Evolutionary conservation across 2,329 filamentous ascomycete species (phyloP).

Genomic region (Neonectria punicea): DNA sequence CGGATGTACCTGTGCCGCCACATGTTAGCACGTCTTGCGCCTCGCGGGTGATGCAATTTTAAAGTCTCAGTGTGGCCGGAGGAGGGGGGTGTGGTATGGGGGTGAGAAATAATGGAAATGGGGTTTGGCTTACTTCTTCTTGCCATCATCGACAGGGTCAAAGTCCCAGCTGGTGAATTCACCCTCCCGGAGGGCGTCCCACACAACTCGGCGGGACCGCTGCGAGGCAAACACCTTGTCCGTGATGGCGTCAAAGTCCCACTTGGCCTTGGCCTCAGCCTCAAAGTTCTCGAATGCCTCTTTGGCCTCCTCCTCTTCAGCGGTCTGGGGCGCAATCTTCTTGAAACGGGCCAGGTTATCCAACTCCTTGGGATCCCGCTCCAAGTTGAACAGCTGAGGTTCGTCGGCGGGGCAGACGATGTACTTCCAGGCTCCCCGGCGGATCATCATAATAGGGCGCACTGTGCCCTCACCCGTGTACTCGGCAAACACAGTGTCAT

Average conservation of each 20-base stretch:
- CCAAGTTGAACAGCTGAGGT: slow-evolving; percentile 85
- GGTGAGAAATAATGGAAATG: slow-evolving; percentile 13
- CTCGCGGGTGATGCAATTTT: slow-evolving; percentile 39
- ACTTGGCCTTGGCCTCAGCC: slow-evolving; percentile 77
- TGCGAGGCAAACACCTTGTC: slow-evolving; percentile 79
- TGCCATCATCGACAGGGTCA: slow-evolving; percentile 77
- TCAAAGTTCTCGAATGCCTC: slow-evolving; percentile 73
- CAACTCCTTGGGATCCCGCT: slow-evolving; percentile 79
- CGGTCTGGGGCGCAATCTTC: slow-evolving; percentile 52
- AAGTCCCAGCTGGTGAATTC: slow-evolving; percentile 87
- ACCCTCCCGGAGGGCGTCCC: slow-evolving; percentile 81
- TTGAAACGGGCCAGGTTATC: slow-evolving; percentile 71
- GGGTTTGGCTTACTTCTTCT: slow-evolving; percentile 64
- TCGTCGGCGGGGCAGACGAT: slow-evolving; percentile 86
- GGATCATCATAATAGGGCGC: slow-evolving; percentile 93
- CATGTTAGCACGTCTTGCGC: slow-evolving; percentile 45
- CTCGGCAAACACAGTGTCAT: slow-evolving; percentile 92
- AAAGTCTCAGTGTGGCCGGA: slow-evolving; percentile 24
- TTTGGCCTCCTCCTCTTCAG: slow-evolving; percentile 58
- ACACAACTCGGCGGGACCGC: slow-evolving; percentile 80
- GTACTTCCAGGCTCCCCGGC: slow-evolving; percentile 90
- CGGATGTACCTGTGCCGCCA: slow-evolving; percentile 78
- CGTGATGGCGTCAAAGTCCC: slow-evolving; percentile 85
- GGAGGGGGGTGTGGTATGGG: slow-evolving; percentile 13
- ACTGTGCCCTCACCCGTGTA: slow-evolving; percentile 95